Evolutionary conservation across 768 basidiomycete species (phyloP).

Genomic region (Chalciporus pseudorubinellus): DNA sequence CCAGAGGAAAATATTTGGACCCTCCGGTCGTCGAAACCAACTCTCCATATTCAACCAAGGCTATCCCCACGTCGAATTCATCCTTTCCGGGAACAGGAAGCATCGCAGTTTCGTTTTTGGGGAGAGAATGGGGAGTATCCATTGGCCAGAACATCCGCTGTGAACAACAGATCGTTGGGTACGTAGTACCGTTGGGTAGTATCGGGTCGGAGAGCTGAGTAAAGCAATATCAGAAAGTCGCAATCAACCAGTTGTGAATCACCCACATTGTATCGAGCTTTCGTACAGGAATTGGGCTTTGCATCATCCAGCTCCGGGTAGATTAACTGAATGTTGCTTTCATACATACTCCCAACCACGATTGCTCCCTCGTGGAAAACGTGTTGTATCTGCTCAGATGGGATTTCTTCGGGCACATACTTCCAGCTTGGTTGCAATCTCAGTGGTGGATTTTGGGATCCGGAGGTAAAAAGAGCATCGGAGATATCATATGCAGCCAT

Average conservation of each 20-base stretch:
- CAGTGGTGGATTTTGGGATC: neutral
- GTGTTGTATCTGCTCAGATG: conserved; percentile 6
- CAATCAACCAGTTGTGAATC: too few species aligned
- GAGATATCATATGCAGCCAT: conserved; percentile 10
- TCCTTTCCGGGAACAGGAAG: neutral
- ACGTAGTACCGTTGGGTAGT: neutral
- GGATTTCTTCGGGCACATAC: neutral
- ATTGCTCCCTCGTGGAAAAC: conserved; percentile 6
- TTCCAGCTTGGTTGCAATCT: conserved; percentile 3
- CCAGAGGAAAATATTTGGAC: neutral
- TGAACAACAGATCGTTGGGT: conserved; percentile 3
- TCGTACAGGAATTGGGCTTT: neutral
- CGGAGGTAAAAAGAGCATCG: neutral
- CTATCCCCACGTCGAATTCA: neutral
- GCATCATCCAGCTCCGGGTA: conserved; percentile 4
- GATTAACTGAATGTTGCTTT: conserved; percentile 5
- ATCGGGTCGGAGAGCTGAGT: neutral
- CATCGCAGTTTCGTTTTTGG: neutral
- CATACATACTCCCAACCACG: neutral
- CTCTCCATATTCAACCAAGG: conserved; percentile 2
- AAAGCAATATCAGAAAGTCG: neutral
- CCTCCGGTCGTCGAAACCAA: neutral
- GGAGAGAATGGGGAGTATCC: neutral
- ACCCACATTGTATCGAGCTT: neutral
- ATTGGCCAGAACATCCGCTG: conserved; percentile 9